Base-by-base conservation (phyloP, 345 rosid genomes). In the Pistacia atlantica region DNA sequence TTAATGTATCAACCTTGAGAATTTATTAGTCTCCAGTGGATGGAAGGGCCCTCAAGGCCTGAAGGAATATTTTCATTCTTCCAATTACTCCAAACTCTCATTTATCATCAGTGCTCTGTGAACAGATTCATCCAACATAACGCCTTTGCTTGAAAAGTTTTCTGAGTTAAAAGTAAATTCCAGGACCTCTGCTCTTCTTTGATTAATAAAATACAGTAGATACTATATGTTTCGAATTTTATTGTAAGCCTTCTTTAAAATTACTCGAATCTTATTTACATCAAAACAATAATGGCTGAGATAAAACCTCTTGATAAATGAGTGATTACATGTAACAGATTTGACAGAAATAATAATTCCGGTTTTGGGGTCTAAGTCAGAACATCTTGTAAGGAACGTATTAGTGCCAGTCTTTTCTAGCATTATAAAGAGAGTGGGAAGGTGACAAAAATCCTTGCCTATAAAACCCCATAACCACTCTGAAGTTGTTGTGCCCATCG, bases 391-490 rank as follows among this genome's bases (percentile, higher is more conserved):
- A 71, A 74, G 78, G 65, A 38, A 52, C 70, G 63, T 59, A 20
- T 51, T 31, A 22, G 38, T 46, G 64, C 54, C 64, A 52, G 65
- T 68, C 70, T 28, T 51, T 46, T 60, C 70, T 18, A 55, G 22
- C 60, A 52, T 55, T 25, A 73, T 55, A 22, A 14, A 64, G 14
- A 77, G 16, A 22, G 38, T 6, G 12, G 51, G 45, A 38, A 64
- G 14, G 22, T 20, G 31, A 38, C 57, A 22, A 25, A 16, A 75
- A 42, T 67, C 67, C 52, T 69, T 51, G 72, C 37, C 75, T 77
- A 81, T 81, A 81, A 77, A 77, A 35, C 1, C 78, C 64, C 11
- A 38, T 5, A 46, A 38, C 46, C 66, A 66, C 52, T 71, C 35
- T 25, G 11, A 7, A 70, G 11, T 14, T 8, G 65, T 3, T 64